Evolutionary conservation across 345 rosid genomes (phyloP), one percentile per base, ranked within the genome.

Genomic region (Diplotaxis tenuifolia): DNA sequence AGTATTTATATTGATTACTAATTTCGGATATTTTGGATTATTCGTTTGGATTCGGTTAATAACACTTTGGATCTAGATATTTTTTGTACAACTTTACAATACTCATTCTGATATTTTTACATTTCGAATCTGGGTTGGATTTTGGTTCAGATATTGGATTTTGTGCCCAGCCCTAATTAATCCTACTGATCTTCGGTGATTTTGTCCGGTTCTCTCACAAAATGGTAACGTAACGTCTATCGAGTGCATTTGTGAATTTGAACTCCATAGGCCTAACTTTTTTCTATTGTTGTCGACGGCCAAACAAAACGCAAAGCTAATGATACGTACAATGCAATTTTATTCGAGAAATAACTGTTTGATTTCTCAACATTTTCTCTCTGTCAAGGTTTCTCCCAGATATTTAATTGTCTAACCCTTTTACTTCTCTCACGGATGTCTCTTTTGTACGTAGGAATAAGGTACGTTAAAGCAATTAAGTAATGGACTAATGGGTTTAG

Each of bases 221-320:
- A 72, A 36, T 38, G 21, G 47, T 36, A 62, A 34, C 36, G 60
- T 61, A 62, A 21, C 36, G 55, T 63, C 62, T 25, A 62, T 36
- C 29, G 22, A 50, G 6, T 50, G 36, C 18, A 21, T 71, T 21
- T 15, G 23, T 62, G 38, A 62, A 59, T 60, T 47, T 60, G 40
- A 40, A 57, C 64, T 56, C 62, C 31, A n/a, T n/a, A 54, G 32
- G 62, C 75, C 36, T 61, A 45, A 70, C 23, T 28, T 54, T 32
- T 70, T 71, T 9, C 59, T 71, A n/a, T 47, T 31, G 6, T 45
- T 28, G 21, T 70, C 29, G 8, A 42, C 31, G 14, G 7, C 47
- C 56, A 12, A 69, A 68, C 18, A 40, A 40, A 68, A 28, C 42
- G 29, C 28, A 19, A 6, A 40, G 3, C 42, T 45, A 68, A 56